Evolutionary conservation across 768 basidiomycete species (phyloP).

Genomic region (Tricholoma saponaceum): DNA sequence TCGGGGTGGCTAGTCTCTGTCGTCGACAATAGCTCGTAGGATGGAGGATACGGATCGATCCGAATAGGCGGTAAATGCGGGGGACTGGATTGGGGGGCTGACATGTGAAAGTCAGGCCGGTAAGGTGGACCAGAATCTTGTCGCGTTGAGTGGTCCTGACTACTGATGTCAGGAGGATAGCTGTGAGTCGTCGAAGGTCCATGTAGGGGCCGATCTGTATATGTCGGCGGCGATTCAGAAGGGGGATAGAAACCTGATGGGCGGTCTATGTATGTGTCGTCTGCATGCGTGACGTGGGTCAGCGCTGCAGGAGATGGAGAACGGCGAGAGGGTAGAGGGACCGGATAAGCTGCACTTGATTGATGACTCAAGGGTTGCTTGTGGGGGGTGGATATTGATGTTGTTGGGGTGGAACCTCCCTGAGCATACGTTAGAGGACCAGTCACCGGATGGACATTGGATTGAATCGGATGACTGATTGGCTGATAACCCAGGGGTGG

Average conservation of each 20-base stretch:
- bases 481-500: not conserved
- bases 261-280: not conserved
- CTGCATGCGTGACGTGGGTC: not conserved
- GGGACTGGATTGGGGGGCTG: not conserved
- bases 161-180: not conserved
- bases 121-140: not conserved
- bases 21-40: slow-evolving; percentile 6
- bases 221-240: not conserved
- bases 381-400: not conserved
- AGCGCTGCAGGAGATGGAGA: not conserved
- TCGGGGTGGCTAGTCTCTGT: slow-evolving; percentile 8
- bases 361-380: not conserved
- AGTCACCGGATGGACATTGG: not conserved
- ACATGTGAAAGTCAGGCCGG: not conserved
- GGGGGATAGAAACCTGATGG: not conserved
- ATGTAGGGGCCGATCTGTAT: not conserved
- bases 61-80: not conserved
- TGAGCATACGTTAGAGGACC: not conserved
- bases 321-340: not conserved
- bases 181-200: not conserved
- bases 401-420: not conserved
- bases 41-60: slow-evolving; percentile 2
- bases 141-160: not conserved
- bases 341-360: not conserved
- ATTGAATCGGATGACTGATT: not conserved